Evolutionary conservation across 2,329 filamentous ascomycete genomes (phyloP), one percentile per base, ranked within the genome.

Genomic region (Neodidymelliopsis sp.): DNA sequence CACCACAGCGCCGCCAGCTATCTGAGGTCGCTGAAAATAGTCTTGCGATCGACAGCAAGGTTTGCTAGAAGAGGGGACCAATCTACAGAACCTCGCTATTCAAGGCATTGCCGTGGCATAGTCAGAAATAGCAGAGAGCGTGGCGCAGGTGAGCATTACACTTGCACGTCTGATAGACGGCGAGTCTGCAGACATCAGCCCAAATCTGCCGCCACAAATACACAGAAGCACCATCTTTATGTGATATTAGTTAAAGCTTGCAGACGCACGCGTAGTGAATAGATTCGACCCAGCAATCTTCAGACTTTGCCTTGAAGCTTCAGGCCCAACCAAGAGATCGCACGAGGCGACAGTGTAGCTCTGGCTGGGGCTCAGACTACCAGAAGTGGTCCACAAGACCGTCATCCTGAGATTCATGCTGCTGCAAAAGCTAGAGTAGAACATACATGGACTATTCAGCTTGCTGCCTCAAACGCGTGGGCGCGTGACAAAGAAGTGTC

Each of bases 401-500:
- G 56, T 70, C 69, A 72, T 72, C 68, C 45, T 54, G n/a, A 56
- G 55, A 60, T 27, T 22, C 30, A 37, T 36, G n/a, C 18, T 30
- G 15, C 29, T 30, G 47, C 47, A 40, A 28, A 45, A 39, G 36
- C 34, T 36, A 40, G 35, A 50, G 15, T 20, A n/a, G 4, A 18
- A 50, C 47, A 45, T 50, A 50, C 47, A 50, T 50, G 19, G 19
- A 38, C 23, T 20, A 12, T 4, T 3, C 4, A 24, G 34, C 30
- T 16, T 29, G 30, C 36, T 42, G 54, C 48, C 49, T 54, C 49
- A 47, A 53, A 39, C 60, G 56, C 57, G 53, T 50, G 45, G 42
- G 59, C 63, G 60, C 59, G 65, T 67, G 59, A 65, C 57, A 54
- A 69, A 60, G 54, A 53, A 61, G 73, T 85, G 83, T 85, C 73